These are phyloP conservation scores for Zygosaccharomyces bailii DNA, from an alignment of 805 yeast genomes.

Conservation along the genomic window DNA sequence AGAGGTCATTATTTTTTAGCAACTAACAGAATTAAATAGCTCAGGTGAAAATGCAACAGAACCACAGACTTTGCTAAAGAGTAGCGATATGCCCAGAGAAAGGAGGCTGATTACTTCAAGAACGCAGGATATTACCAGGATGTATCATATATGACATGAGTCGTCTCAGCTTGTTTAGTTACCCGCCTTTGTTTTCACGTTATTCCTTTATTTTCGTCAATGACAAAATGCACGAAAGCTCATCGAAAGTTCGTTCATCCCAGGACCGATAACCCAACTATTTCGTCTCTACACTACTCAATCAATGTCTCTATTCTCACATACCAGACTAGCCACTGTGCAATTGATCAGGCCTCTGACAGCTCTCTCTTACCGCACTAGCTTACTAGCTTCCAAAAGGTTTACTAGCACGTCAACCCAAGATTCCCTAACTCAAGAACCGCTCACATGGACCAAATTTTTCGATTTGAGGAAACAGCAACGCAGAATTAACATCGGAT, in stretches of 20 bases:
- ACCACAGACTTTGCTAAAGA: too few relatives aligned
- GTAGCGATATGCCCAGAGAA: too few relatives aligned
- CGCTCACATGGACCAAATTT: conserved; percentile 74
- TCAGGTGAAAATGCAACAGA: too few relatives aligned
- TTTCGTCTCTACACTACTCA: neutral
- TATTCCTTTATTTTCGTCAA: neutral
- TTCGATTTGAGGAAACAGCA: conserved; percentile 72
- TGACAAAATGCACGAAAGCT: neutral
- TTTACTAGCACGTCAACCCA: conserved; percentile 3
- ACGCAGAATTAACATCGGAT: conserved; percentile 61
- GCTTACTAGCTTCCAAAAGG: conserved; percentile 1
- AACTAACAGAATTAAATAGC: too few relatives aligned
- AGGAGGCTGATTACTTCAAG: too few relatives aligned
- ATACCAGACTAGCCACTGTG: neutral
- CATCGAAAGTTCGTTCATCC: neutral
- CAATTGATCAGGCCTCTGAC: neutral
- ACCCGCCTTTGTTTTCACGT: too few relatives aligned
- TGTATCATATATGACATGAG: too few relatives aligned
- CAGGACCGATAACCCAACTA: neutral
- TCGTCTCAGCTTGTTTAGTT: too few relatives aligned
- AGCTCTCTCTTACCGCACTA: neutral
- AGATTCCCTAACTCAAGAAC: conserved; percentile 3
- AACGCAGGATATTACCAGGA: too few relatives aligned
- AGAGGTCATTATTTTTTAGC: too few relatives aligned
- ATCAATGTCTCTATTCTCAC: neutral